A percentile compares a stretch with the other conserved stretches of the same genome.
These are phyloP conservation scores for Mucor saturninus DNA, from an alignment of 371 early-diverging fungal genomes.

Conservation along the genomic window DNA sequence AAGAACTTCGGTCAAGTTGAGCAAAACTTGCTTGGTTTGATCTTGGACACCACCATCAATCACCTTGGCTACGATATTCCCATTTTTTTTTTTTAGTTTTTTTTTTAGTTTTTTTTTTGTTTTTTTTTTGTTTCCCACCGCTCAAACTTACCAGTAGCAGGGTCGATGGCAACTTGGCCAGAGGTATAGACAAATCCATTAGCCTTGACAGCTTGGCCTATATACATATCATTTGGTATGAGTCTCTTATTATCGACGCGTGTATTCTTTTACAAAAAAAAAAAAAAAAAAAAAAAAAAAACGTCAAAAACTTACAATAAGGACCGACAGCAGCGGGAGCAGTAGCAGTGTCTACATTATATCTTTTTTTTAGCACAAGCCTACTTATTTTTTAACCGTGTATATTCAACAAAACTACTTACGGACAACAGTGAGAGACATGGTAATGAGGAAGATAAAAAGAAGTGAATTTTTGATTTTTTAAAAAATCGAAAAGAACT, in stretches of 20 bases:
- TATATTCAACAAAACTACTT: constrained; percentile 3
- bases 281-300: no score
- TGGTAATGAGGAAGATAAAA: constrained; percentile 11
- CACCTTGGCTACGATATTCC: constrained; percentile 34
- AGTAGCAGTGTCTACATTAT: constrained; percentile 10
- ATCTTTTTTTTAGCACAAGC: no score
- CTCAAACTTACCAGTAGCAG: constrained; percentile 32
- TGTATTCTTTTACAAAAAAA: background rate
- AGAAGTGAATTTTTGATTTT: background rate
- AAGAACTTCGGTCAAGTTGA: constrained; percentile 74
- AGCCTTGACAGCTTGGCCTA: constrained; percentile 66
- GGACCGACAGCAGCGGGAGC: constrained; percentile 43
- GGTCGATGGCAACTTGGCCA: constrained; percentile 66
- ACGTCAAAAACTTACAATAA: constrained; percentile 25
- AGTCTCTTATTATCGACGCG: background rate
- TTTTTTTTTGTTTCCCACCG: background rate
- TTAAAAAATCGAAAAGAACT: background rate
- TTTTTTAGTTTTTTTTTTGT: no score
- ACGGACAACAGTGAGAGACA: constrained; percentile 32
- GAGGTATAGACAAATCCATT: constrained; percentile 76
- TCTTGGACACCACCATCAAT: constrained; percentile 41
- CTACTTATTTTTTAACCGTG: no score
- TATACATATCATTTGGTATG: background rate
- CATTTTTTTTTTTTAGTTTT: background rate
- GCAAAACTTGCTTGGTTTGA: constrained; percentile 69